phyloP scores from a whole-genome alignment of 2,329 filamentous ascomycete genomes.

The Didymella keratinophila region DNA sequence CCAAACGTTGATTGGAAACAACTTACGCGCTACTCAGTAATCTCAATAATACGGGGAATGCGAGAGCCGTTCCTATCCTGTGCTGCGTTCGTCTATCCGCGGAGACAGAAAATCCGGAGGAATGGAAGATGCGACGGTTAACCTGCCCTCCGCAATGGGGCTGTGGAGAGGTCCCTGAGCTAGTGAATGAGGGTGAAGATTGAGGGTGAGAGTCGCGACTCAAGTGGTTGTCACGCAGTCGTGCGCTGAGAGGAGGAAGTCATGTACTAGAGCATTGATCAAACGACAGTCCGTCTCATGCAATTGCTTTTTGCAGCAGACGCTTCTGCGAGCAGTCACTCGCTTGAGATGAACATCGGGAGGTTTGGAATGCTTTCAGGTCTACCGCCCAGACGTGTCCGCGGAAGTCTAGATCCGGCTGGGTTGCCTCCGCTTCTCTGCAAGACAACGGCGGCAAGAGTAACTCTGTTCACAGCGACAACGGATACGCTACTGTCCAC shows the following conservation, averaged over 20 bases:
- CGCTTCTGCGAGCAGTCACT: constrained; percentile 7
- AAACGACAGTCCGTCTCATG: constrained; percentile 8
- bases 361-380: constrained; percentile 12
- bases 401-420: constrained; percentile 19
- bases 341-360: not conserved
- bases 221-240: constrained; percentile 8
- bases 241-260: not conserved
- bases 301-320: constrained; percentile 4
- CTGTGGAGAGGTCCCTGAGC: constrained; percentile 19
- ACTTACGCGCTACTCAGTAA: not conserved
- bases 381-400: not conserved
- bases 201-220: constrained; percentile 12
- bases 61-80: constrained; percentile 7
- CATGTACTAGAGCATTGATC: constrained; percentile 13
- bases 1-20: not conserved
- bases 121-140: constrained; percentile 15
- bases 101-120: constrained; percentile 4
- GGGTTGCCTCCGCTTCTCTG: constrained; percentile 5
- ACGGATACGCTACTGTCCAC: constrained; percentile 10
- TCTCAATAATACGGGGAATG: not conserved
- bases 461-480: constrained; percentile 7
- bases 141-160: constrained; percentile 21
- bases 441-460: constrained; percentile 7
- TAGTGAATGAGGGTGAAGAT: constrained; percentile 9
- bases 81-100: constrained; percentile 16